Percentiles rank a stretch among this genome's conserved stretches.
These are phyloP conservation scores for Microdochium nivale DNA, from an alignment of 2,329 filamentous ascomycete species.

Conservation along the genomic window DNA sequence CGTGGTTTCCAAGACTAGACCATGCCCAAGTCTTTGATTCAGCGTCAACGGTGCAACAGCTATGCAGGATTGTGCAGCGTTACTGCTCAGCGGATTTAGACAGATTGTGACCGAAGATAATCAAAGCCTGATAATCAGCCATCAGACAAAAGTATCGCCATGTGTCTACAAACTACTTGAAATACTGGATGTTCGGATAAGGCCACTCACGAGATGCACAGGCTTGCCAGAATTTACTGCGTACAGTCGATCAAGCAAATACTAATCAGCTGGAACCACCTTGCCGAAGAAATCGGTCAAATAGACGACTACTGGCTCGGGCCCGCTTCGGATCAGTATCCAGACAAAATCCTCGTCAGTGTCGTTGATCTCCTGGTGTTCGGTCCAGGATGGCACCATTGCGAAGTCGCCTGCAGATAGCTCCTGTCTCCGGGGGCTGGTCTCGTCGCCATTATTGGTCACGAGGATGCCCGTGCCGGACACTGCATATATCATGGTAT, in stretches of 20 bases:
- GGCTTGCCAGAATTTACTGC: neutral
- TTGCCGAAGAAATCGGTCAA: conserved; percentile 53
- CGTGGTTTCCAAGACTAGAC: conserved; percentile 53
- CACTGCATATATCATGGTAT: conserved; percentile 60
- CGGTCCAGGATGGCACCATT: conserved; percentile 59
- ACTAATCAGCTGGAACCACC: conserved; percentile 23
- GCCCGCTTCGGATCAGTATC: conserved; percentile 56
- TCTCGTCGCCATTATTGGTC: conserved; percentile 44
- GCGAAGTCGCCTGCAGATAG: conserved; percentile 60
- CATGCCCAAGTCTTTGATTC: conserved; percentile 54
- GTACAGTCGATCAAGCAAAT: neutral
- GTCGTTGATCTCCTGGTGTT: conserved; percentile 64
- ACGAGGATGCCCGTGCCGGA: conserved; percentile 54
- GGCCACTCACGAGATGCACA: neutral
- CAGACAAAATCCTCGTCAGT: conserved; percentile 50
- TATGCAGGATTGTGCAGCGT: conserved; percentile 11
- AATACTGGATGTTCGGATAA: neutral
- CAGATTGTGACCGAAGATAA: no score
- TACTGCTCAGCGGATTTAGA: conserved; percentile 13
- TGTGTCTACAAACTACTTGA: neutral
- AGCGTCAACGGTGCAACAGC: conserved; percentile 11
- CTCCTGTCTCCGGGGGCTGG: conserved; percentile 41
- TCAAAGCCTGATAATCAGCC: neutral
- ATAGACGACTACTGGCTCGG: conserved; percentile 52
- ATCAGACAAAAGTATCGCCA: neutral